These are phyloP conservation scores for Styphnolobium japonicum DNA, from an alignment of 306 rosid genomes.

Conservation along the genomic window DNA sequence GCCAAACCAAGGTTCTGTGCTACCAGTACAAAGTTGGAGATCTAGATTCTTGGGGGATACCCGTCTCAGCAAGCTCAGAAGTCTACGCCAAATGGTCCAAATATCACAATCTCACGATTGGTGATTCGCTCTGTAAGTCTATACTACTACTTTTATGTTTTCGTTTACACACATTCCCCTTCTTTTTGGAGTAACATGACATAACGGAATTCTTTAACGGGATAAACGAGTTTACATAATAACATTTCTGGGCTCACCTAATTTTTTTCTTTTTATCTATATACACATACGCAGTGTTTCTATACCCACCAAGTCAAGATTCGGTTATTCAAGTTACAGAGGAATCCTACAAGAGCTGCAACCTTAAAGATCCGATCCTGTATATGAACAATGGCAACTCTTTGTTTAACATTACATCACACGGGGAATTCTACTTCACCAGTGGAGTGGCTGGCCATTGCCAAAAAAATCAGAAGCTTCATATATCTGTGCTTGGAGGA, in stretches of 20 bases:
- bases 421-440: conserved; percentile 73
- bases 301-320: conserved; percentile 96
- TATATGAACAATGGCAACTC: conserved; percentile 83
- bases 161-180: not conserved
- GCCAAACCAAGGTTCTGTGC: conserved; percentile 51
- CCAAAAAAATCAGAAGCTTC: conserved; percentile 67
- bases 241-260: not conserved
- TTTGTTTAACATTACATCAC: conserved; percentile 66
- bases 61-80: conserved; percentile 61
- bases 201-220: too few relatives aligned
- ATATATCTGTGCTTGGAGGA: conserved; percentile 40
- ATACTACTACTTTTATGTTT: too few relatives aligned
- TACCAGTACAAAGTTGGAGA: conserved; percentile 89
- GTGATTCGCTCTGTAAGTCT: conserved; percentile 94
- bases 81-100: conserved; percentile 78
- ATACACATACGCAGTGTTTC: conserved; percentile 54
- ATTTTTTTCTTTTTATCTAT: too few relatives aligned
- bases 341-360: conserved; percentile 65
- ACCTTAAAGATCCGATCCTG: conserved; percentile 73
- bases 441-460: conserved; percentile 78
- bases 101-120: conserved; percentile 56
- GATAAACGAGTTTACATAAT: too few relatives aligned
- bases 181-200: not conserved
- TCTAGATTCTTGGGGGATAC: conserved; percentile 80
- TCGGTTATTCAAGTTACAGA: conserved; percentile 79